These are phyloP conservation scores for Pseudonectria foliicola DNA, from an alignment of 2,329 filamentous ascomycete genomes.

Conservation along the genomic window DNA sequence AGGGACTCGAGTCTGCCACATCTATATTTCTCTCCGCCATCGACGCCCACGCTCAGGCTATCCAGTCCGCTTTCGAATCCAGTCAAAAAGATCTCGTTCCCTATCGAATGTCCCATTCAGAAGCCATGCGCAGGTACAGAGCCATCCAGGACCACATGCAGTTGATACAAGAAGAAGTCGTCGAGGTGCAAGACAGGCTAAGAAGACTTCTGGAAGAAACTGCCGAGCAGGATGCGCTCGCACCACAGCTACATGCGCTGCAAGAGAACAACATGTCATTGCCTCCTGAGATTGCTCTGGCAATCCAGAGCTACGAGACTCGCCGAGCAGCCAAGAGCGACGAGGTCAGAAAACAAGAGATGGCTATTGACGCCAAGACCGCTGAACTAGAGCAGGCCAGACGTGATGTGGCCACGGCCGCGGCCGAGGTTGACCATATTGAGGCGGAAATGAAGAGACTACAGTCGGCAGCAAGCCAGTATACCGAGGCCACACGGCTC, in stretches of 20 bases:
- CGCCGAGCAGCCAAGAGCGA: constrained; percentile 18
- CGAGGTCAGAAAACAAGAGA: constrained; percentile 20
- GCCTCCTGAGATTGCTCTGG: constrained; percentile 20
- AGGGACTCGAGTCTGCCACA: constrained; percentile 17
- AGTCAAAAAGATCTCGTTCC: constrained; percentile 22
- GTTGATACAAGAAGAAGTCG: constrained; percentile 15
- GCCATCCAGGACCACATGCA: constrained; percentile 13
- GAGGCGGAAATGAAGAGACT: constrained; percentile 19
- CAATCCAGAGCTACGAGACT: constrained; percentile 19
- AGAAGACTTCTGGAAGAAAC: constrained; percentile 16
- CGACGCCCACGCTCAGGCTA: constrained; percentile 16
- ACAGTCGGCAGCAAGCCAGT: constrained; percentile 14
- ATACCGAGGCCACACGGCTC: constrained; percentile 17
- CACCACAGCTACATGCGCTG: constrained; percentile 20
- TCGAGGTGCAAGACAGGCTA: constrained; percentile 12
- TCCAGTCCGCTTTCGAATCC: constrained; percentile 15
- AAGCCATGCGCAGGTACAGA: constrained; percentile 16
- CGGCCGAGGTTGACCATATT: constrained; percentile 11
- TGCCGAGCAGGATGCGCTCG: constrained; percentile 17
- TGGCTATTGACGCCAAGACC: constrained; percentile 11
- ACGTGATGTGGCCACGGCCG: constrained; percentile 12
- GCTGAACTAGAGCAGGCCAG: constrained; percentile 13
- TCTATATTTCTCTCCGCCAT: constrained; percentile 14
- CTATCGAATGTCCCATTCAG: constrained; percentile 19
- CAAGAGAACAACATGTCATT: constrained; percentile 21